Conservation (phyloP, 176 grass and related monocot species). For the Avena sativa region DNA sequence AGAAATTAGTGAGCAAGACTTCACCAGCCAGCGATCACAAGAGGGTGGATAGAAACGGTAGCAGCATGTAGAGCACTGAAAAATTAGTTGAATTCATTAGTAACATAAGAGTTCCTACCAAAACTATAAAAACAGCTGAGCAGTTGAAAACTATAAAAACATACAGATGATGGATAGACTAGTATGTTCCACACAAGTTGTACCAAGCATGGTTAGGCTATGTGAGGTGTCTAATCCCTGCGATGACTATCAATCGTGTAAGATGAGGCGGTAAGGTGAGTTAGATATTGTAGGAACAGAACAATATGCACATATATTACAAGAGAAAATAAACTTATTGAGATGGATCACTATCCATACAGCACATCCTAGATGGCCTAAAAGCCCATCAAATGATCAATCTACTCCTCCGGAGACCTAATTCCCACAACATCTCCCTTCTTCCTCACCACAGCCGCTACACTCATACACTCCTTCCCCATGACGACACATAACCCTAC, state of each 20-base stretch:
- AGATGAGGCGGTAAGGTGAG: neutral
- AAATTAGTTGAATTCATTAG: conserved; percentile 44
- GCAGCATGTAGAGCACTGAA: conserved; percentile 93
- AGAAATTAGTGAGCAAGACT: conserved; percentile 37
- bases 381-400: neutral
- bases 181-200: conserved; percentile 25
- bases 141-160: neutral
- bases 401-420: neutral
- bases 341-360: neutral
- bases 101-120: neutral
- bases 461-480: neutral
- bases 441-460: neutral
- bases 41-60: conserved; percentile 89
- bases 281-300: neutral
- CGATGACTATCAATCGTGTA: neutral
- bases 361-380: neutral
- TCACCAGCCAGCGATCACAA: conserved; percentile 98
- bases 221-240: neutral
- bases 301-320: neutral
- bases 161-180: neutral
- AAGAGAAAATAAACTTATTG: neutral
- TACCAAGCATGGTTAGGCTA: neutral
- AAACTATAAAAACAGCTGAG: neutral
- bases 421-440: neutral
- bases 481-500: neutral